Evolutionary conservation across 73 alveolate genomes (phyloP).

Genomic region (Diophrys appendiculata): DNA sequence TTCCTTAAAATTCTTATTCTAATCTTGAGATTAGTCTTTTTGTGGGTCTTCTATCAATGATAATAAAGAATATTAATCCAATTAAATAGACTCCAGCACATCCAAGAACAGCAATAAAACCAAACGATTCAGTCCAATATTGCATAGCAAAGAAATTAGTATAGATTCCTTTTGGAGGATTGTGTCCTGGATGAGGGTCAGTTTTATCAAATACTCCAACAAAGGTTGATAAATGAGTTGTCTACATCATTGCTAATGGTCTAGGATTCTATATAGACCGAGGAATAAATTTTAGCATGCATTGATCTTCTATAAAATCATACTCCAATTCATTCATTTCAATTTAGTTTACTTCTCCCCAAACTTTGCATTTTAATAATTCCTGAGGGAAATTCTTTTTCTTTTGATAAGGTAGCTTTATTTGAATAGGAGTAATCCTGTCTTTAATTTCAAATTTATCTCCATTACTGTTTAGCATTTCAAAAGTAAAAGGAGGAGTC

Average conservation of each 20-base stretch:
- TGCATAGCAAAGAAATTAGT: constrained; percentile 10
- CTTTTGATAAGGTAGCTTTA: neutral
- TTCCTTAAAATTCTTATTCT: neutral
- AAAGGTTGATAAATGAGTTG: constrained; percentile 23
- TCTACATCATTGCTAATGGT: constrained; percentile 7
- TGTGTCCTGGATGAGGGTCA: neutral
- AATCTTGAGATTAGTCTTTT: neutral
- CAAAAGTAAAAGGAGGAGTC: constrained; percentile 27
- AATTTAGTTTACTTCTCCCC: neutral
- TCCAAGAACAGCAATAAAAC: neutral
- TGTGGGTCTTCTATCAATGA: neutral
- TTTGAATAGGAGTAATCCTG: neutral
- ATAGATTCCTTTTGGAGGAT: neutral
- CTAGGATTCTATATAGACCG: constrained; percentile 25
- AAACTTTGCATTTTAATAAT: constrained; percentile 5
- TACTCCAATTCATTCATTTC: neutral
- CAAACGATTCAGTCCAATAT: constrained; percentile 18
- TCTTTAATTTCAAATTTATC: neutral
- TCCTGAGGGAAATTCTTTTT: neutral
- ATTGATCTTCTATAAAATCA: neutral
- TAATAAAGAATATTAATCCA: neutral
- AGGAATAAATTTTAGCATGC: constrained; percentile 13
- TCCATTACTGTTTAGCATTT: constrained; percentile 8
- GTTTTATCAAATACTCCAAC: constrained; percentile 12
- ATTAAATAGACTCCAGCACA: neutral